Conservation (phyloP, 306 rosid species). For the Lathyrus tuberosus region DNA sequence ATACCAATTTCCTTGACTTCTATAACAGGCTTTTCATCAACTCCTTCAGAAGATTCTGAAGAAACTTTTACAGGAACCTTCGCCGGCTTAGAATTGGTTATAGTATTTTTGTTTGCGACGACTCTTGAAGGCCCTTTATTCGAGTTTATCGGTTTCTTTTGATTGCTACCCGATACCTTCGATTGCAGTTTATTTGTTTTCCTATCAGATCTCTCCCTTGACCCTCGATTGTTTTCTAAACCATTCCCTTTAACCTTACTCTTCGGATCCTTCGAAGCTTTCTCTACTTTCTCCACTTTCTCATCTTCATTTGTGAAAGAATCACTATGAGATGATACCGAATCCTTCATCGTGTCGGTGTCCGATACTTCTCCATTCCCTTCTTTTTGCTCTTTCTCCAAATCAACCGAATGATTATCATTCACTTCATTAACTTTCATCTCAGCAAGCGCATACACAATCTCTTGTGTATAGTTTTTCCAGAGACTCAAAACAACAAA, state of each 20-base stretch:
- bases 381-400: slow-evolving; percentile 64
- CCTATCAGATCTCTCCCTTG: slow-evolving; percentile 51
- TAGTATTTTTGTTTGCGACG: slow-evolving; percentile 41
- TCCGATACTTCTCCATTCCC: slow-evolving; percentile 75
- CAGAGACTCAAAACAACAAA: slow-evolving; percentile 16
- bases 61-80: slow-evolving; percentile 50
- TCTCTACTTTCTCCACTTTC: slow-evolving; percentile 64
- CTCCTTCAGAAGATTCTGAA: slow-evolving; percentile 64
- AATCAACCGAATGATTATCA: slow-evolving; percentile 56
- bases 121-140: slow-evolving; percentile 47
- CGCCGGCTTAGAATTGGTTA: slow-evolving; percentile 43
- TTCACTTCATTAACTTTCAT: slow-evolving; percentile 57
- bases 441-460: slow-evolving; percentile 32
- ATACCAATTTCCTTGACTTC: slow-evolving; percentile 53
- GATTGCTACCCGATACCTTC: slow-evolving; percentile 44
- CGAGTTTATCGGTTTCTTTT: slow-evolving; percentile 50
- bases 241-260: slow-evolving; percentile 43
- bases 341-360: slow-evolving; percentile 68
- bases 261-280: slow-evolving; percentile 49
- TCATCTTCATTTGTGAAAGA: slow-evolving; percentile 62
- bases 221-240: slow-evolving; percentile 46
- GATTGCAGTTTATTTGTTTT: slow-evolving; percentile 49
- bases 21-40: slow-evolving; percentile 56
- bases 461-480: slow-evolving; percentile 25
- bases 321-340: slow-evolving; percentile 76